Evolutionary conservation across 2,329 filamentous ascomycete species (phyloP).

Genomic region (Sarocladiaceae sp.): DNA sequence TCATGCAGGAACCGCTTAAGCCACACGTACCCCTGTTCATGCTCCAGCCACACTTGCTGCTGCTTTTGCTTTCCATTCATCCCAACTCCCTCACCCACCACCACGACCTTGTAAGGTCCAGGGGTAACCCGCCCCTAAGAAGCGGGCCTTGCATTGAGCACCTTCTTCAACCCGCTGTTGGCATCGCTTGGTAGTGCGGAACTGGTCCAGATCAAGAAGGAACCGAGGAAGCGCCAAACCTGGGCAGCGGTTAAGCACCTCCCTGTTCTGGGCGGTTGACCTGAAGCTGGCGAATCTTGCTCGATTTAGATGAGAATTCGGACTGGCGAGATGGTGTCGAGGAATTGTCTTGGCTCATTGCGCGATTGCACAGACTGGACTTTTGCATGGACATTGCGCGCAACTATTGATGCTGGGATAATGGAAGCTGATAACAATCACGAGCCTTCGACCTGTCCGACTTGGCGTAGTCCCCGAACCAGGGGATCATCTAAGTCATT

Average conservation of each 20-base stretch:
- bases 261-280: background rate
- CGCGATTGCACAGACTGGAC: background rate
- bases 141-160: background rate
- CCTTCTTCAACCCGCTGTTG: background rate
- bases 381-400: no score
- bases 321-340: no score
- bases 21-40: background rate
- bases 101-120: background rate
- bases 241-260: background rate
- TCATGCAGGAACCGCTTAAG: background rate
- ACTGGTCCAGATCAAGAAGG: background rate
- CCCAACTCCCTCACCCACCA: no score
- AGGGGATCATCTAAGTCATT: no score
- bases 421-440: no score
- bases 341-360: background rate
- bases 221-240: background rate
- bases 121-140: background rate
- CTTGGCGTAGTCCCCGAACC: no score
- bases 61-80: background rate
- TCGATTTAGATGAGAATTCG: no score
- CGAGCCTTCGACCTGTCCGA: no score
- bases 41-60: background rate
- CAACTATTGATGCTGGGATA: no score
- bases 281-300: background rate
- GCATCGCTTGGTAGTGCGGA: conserved; percentile 4